phyloP scores from a whole-genome alignment of 106 monocot genomes.

The Acorus gramineus region DNA sequence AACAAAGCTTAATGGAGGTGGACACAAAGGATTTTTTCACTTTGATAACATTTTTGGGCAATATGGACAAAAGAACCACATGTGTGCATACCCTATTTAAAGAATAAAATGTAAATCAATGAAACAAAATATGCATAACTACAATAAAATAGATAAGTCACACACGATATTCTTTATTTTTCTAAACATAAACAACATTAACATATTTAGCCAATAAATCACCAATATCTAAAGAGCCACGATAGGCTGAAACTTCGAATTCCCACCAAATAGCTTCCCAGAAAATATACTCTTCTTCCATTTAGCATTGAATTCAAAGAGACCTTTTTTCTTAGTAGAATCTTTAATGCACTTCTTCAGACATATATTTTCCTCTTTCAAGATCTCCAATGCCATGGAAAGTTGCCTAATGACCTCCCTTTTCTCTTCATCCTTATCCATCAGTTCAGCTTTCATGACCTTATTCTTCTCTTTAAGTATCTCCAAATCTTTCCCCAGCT shows the following conservation, averaged over 20 bases:
- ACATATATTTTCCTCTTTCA: not conserved
- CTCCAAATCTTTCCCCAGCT: not conserved
- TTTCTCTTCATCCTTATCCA: not conserved
- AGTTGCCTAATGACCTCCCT: conserved; percentile 1
- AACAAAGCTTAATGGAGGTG: too few relatives aligned
- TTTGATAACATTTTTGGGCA: too few relatives aligned
- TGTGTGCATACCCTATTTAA: too few relatives aligned
- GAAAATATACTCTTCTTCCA: not conserved
- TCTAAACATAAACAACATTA: too few relatives aligned
- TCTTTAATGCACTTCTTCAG: not conserved
- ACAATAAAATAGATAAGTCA: too few relatives aligned
- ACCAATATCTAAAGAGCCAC: too few relatives aligned
- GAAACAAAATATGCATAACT: too few relatives aligned
- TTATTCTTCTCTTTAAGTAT: not conserved
- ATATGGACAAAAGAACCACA: too few relatives aligned
- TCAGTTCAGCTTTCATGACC: not conserved
- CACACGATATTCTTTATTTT: too few relatives aligned
- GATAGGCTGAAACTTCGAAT: not conserved
- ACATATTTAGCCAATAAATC: too few relatives aligned
- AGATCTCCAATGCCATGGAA: not conserved
- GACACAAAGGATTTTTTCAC: too few relatives aligned
- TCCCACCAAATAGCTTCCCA: not conserved
- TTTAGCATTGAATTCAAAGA: not conserved
- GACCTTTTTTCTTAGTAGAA: not conserved
- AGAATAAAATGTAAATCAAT: too few relatives aligned